A percentile compares a stretch with the other conserved stretches of the same genome.
Evolutionary conservation across 179 eudicot genomes (phyloP).

Genomic region (Sideroxylon spinosum): DNA sequence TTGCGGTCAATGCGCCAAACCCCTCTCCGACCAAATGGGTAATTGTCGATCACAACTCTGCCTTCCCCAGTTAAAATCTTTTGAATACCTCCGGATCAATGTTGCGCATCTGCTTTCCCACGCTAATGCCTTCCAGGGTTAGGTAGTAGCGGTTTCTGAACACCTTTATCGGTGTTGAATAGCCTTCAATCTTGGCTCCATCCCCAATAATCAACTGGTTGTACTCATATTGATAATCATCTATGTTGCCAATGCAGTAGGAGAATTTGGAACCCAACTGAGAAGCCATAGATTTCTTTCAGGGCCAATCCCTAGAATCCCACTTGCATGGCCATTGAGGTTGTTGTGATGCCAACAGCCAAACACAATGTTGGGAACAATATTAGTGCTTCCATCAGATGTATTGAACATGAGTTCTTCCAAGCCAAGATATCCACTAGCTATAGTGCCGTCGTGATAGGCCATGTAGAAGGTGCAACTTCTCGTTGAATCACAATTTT

Average conservation of each 20-base stretch:
- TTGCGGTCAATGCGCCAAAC: constrained; percentile 7
- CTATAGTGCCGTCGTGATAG: too few relatives aligned
- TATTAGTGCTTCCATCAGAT: neutral
- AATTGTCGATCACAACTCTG: neutral
- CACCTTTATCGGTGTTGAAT: constrained; percentile 18
- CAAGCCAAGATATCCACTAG: constrained; percentile 9
- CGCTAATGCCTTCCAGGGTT: constrained; percentile 17
- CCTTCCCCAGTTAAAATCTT: neutral
- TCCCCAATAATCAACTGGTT: constrained; percentile 21
- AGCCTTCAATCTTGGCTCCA: constrained; percentile 21
- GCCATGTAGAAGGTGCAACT: too few relatives aligned
- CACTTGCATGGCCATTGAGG: neutral
- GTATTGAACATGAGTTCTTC: constrained; percentile 20
- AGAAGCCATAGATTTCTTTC: neutral
- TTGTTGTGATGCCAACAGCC: constrained; percentile 12
- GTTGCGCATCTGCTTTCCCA: constrained; percentile 9
- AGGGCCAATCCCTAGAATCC: constrained; percentile 22
- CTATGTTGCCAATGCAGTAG: constrained; percentile 24
- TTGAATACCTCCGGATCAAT: neutral
- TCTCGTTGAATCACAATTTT: too few relatives aligned
- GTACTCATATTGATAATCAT: constrained; percentile 16
- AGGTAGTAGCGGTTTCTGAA: neutral
- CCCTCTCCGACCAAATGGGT: neutral
- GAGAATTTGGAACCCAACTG: constrained; percentile 22
- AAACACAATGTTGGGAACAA: neutral